These are phyloP conservation scores for Vitis rupestris DNA, from an alignment of 164 flowering plant species.

Conservation along the genomic window DNA sequence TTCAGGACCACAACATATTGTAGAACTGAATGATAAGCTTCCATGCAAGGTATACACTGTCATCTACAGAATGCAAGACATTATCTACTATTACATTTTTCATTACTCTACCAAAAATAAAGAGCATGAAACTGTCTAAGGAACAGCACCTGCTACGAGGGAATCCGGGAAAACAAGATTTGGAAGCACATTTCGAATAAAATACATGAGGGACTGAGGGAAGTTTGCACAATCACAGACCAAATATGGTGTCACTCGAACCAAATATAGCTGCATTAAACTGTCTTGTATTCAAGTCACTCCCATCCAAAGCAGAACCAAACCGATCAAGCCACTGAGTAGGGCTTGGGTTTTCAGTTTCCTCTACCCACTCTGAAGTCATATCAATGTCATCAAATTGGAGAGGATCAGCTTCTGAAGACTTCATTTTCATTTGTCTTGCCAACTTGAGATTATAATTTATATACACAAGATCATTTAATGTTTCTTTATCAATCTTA, in stretches of 20 bases:
- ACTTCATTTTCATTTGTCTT: conserved; percentile 42
- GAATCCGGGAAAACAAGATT: not conserved
- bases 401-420: conserved; percentile 66
- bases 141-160: not conserved
- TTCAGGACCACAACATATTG: too few relatives aligned
- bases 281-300: conserved; percentile 84
- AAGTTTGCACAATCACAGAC: conserved; percentile 33
- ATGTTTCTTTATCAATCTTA: conserved; percentile 75
- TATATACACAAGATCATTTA: conserved; percentile 67
- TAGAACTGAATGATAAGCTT: too few relatives aligned
- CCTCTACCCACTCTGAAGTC: conserved; percentile 98
- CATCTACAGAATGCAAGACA: too few relatives aligned
- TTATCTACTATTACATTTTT: not conserved
- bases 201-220: not conserved
- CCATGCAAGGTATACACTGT: too few relatives aligned
- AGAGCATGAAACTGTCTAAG: not conserved
- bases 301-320: conserved; percentile 70
- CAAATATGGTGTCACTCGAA: conserved; percentile 55
- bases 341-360: conserved; percentile 67
- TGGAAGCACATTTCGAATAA: not conserved
- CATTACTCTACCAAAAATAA: not conserved
- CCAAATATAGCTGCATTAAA: conserved; percentile 64
- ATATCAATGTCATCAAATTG: conserved; percentile 83
- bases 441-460: conserved; percentile 79
- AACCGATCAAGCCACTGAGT: conserved; percentile 87